Evolutionary conservation across 352 stramenopile genomes (phyloP).

Genomic region (Blastocystis hominis): DNA sequence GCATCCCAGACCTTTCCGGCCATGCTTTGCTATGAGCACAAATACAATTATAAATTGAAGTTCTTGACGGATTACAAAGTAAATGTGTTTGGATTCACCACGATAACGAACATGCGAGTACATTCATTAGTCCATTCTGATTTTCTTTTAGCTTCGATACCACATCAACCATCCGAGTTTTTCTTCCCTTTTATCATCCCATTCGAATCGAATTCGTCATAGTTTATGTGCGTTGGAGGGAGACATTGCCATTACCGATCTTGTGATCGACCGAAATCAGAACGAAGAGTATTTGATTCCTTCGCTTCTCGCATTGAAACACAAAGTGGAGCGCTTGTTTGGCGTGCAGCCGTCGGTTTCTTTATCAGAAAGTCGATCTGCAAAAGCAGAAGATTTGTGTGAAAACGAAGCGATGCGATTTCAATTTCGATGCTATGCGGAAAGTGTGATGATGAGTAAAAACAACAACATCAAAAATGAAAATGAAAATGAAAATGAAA

Average conservation of each 20-base stretch:
- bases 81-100: background rate
- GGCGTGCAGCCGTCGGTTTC: background rate
- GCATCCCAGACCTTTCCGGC: background rate
- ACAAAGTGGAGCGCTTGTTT: constrained; percentile 40
- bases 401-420: background rate
- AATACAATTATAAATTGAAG: constrained; percentile 55
- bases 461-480: background rate
- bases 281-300: constrained; percentile 23
- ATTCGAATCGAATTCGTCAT: background rate
- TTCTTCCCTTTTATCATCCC: background rate
- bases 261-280: background rate
- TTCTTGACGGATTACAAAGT: constrained; percentile 46
- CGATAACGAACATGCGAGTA: constrained; percentile 30
- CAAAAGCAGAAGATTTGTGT: background rate
- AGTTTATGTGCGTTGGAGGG: constrained; percentile 23
- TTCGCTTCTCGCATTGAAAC: background rate
- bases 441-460: background rate
- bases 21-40: constrained; percentile 33
- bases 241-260: constrained; percentile 8
- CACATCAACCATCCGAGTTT: background rate
- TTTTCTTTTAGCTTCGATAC: background rate
- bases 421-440: constrained; percentile 5
- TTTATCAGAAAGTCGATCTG: background rate
- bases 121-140: background rate
- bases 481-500: background rate